These are phyloP conservation scores for Arachis stenosperma DNA, from an alignment of 306 rosid species.

Conservation along the genomic window DNA sequence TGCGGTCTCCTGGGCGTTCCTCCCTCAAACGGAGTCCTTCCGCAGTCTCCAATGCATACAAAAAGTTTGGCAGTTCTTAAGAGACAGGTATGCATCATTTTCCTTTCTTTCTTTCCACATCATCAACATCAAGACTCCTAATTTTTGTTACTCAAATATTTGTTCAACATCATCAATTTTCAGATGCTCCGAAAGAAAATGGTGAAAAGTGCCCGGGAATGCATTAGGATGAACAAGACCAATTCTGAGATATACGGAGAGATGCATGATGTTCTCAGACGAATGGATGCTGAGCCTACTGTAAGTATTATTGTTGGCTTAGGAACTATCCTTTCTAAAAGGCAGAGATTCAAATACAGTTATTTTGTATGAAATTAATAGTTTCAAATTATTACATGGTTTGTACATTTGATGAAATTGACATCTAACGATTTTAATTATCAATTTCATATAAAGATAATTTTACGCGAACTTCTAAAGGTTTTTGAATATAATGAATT, in stretches of 20 bases:
- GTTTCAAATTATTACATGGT: too few species aligned
- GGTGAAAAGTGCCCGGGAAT: conserved; percentile 82
- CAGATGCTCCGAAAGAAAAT: conserved; percentile 74
- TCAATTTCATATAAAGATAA: too few species aligned
- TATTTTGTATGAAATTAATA: too few species aligned
- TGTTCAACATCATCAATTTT: conserved; percentile 31
- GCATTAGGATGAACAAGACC: conserved; percentile 59
- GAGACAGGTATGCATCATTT: conserved; percentile 57
- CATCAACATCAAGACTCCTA: not conserved
- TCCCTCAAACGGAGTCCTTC: conserved; percentile 82
- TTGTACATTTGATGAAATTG: too few species aligned
- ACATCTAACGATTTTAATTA: too few species aligned
- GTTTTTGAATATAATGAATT: conserved; percentile 16
- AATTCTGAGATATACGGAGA: conserved; percentile 68
- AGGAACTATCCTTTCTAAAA: not conserved
- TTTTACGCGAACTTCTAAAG: too few species aligned
- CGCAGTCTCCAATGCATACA: conserved; percentile 55
- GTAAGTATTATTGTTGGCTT: conserved; percentile 48
- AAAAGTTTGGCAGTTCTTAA: conserved; percentile 63
- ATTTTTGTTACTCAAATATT: conserved; percentile 37
- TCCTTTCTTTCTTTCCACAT: not conserved
- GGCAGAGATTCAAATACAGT: too few species aligned
- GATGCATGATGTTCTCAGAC: conserved; percentile 70
- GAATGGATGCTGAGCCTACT: conserved; percentile 74
- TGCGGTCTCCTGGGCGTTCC: conserved; percentile 83